phyloP scores from a whole-genome alignment of 1,284 basidiomycete species.

The Agroathelia rolfsii region DNA sequence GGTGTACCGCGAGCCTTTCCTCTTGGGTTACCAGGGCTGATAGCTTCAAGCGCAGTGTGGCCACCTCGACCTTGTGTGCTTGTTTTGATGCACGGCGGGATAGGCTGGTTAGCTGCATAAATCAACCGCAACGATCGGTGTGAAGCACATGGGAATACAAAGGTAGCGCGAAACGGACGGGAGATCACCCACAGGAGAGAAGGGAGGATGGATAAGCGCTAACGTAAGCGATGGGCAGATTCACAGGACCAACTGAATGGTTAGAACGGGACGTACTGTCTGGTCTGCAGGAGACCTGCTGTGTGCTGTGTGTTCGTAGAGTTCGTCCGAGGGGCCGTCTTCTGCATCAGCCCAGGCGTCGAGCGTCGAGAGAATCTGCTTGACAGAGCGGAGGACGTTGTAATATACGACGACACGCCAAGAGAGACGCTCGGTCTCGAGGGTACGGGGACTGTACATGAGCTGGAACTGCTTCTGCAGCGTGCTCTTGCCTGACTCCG shows the following conservation, averaged over 20 bases:
- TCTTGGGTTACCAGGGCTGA: conserved; percentile 59
- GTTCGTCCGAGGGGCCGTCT: conserved; percentile 18
- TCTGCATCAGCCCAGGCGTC: conserved; percentile 28
- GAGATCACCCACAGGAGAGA: too few relatives aligned
- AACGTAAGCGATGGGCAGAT: too few relatives aligned
- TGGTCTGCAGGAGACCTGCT: too few relatives aligned
- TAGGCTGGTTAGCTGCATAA: conserved; percentile 15
- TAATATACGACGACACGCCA: conserved; percentile 75
- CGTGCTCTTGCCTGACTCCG: conserved; percentile 73
- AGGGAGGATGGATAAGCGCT: too few relatives aligned
- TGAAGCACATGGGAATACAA: conserved; percentile 2
- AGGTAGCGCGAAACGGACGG: too few relatives aligned
- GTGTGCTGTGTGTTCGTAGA: too few relatives aligned
- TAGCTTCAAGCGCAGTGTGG: conserved; percentile 42
- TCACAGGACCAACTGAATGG: conserved; percentile 1
- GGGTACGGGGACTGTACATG: conserved; percentile 57
- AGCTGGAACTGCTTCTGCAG: conserved; percentile 76
- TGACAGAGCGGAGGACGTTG: conserved; percentile 70
- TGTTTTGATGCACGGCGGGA: conserved; percentile 24
- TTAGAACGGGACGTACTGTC: conserved; percentile 11
- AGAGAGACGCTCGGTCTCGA: conserved; percentile 59
- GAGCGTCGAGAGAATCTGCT: conserved; percentile 64
- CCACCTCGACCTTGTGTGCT: conserved; percentile 34
- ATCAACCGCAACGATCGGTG: conserved; percentile 12
- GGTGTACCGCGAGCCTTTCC: conserved; percentile 53